These are phyloP conservation scores for Medicago lupulina DNA, from an alignment of 306 rosid genomes.

Conservation along the genomic window DNA sequence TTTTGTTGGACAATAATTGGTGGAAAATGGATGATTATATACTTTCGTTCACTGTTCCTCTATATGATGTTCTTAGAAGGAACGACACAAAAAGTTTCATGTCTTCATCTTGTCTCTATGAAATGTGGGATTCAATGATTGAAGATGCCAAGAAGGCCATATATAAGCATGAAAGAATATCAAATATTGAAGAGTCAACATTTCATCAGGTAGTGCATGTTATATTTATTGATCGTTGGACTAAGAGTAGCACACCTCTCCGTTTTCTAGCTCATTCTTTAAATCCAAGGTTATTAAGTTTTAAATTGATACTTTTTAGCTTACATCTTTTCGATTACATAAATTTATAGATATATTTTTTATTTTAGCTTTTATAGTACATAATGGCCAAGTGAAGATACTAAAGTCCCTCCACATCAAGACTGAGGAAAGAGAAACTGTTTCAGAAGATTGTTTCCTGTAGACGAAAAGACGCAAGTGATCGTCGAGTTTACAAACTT, in stretches of 20 bases:
- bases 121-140: no score
- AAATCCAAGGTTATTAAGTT: not conserved
- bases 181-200: no score
- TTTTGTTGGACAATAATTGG: no score
- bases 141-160: no score
- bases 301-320: not conserved
- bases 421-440: not conserved
- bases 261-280: not conserved
- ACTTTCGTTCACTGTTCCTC: no score
- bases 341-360: not conserved
- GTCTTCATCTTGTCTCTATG: no score
- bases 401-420: no score
- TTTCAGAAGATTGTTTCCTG: not conserved
- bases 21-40: no score
- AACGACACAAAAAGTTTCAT: no score
- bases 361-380: not conserved
- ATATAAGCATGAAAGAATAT: no score
- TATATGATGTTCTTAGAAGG: no score
- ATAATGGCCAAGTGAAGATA: not conserved
- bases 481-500: not conserved
- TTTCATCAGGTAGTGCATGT: no score
- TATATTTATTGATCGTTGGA: not conserved
- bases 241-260: conserved; percentile 1
- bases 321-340: not conserved
- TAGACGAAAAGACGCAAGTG: not conserved